Percentiles rank a stretch among this genome's conserved stretches.
These are phyloP conservation scores for Beauveria asiatica DNA, from an alignment of 2,329 filamentous ascomycete genomes.

Conservation along the genomic window DNA sequence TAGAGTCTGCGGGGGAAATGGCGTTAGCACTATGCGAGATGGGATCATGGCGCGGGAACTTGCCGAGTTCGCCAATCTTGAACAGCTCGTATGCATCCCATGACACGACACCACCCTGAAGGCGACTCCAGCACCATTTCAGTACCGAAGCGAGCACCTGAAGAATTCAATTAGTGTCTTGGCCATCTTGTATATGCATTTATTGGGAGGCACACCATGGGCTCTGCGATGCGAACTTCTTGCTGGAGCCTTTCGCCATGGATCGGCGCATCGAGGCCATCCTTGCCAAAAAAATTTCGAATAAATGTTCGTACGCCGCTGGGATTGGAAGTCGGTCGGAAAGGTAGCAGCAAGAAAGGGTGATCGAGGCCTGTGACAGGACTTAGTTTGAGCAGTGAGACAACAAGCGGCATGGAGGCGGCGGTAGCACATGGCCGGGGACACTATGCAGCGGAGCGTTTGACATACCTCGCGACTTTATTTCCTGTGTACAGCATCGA, in stretches of 20 bases:
- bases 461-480: conserved; percentile 79
- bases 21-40: conserved; percentile 17
- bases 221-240: conserved; percentile 86
- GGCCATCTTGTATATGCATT: conserved; percentile 13
- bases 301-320: conserved; percentile 88
- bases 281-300: conserved; percentile 77
- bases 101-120: conserved; percentile 83
- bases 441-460: conserved; percentile 4
- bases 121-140: conserved; percentile 97
- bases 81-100: conserved; percentile 98
- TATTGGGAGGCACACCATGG: conserved; percentile 56
- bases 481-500: conserved; percentile 74
- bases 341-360: conserved; percentile 88
- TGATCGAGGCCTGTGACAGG: conserved; percentile 63
- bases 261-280: conserved; percentile 54
- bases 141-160: conserved; percentile 87
- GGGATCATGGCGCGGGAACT: conserved; percentile 11
- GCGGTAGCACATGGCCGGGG: conserved; percentile 11
- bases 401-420: neutral
- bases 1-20: conserved; percentile 57
- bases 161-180: conserved; percentile 13
- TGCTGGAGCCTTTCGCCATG: conserved; percentile 66
- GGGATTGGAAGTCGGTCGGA: conserved; percentile 85
- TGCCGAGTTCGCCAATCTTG: conserved; percentile 87
- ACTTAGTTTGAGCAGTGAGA: neutral